Evolutionary conservation across 352 stramenopile species (phyloP).

Genomic region (Phytopythium chamaehyphon): DNA sequence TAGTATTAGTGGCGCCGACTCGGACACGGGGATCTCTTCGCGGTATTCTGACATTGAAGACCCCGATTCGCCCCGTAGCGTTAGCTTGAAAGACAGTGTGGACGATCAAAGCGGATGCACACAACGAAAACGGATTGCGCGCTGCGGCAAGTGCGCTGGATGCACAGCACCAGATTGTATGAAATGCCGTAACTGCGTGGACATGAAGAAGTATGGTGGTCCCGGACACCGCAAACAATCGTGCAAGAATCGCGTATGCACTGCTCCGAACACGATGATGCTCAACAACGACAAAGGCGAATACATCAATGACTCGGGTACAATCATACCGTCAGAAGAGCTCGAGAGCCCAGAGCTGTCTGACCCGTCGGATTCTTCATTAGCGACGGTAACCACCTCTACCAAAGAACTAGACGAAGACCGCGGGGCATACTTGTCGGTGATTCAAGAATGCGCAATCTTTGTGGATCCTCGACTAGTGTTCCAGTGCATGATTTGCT

Average conservation of each 20-base stretch:
- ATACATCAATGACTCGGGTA: conserved; percentile 44
- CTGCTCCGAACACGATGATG: conserved; percentile 62
- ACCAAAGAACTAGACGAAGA: background rate
- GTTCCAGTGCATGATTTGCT: conserved; percentile 47
- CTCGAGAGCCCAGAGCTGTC: conserved; percentile 25
- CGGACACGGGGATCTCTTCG: conserved; percentile 22
- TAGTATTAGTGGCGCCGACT: conserved; percentile 18
- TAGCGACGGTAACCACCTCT: conserved; percentile 8
- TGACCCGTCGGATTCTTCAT: conserved; percentile 21
- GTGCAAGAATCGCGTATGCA: conserved; percentile 75
- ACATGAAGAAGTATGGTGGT: conserved; percentile 86
- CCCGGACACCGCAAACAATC: conserved; percentile 78
- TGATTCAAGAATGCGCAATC: conserved; percentile 56
- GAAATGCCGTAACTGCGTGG: conserved; percentile 71
- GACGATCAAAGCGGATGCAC: conserved; percentile 30
- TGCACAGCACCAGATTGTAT: conserved; percentile 70
- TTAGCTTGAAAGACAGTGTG: conserved; percentile 29
- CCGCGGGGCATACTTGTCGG: conserved; percentile 18
- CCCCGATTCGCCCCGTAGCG: conserved; percentile 27
- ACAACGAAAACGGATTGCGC: conserved; percentile 57
- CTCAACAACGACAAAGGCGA: conserved; percentile 66
- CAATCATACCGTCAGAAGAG: conserved; percentile 24
- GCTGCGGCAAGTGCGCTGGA: conserved; percentile 68
- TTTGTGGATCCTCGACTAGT: conserved; percentile 45
- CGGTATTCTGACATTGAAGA: conserved; percentile 22